Evolutionary conservation across 1,139 yeast species (phyloP), one percentile per base, ranked within the genome.

Genomic region (Ogataea hybrid): DNA sequence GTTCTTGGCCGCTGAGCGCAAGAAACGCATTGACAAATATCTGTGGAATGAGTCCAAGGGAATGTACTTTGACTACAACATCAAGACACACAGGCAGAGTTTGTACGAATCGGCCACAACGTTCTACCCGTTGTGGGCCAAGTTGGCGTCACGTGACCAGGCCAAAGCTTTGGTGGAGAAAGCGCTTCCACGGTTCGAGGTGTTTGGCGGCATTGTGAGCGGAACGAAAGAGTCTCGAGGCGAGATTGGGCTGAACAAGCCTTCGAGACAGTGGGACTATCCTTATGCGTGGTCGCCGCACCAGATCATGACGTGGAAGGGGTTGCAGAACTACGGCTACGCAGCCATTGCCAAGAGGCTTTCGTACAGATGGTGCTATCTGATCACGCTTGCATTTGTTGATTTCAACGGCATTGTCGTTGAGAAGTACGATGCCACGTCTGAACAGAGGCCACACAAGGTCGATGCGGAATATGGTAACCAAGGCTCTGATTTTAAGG

Each of bases 251-350:
- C 63, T 86, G 23, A 70, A 76, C 39, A 71, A 90, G 53, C 96
- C 96, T 18, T 80, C 86, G 25, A 76, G 97, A 63, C 98, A 92
- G 67, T 92, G 98, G 98, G 98, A 92, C 63, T 92, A 83, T 61
- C 98, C 98, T 6, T 88, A 71, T 59, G 98, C 97, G 5, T 92
- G 98, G 98, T 97, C 98, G 0, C 98, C 98, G 2, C 98, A 94
- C 62, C 98, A 92, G 63, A 87, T 92, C 16, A 67, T 92, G 42
- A 94, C 96, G 0, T 92, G 98, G 98, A 77, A 77, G 33, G 98
- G 97, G 0, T 70, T 92, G 30, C 59, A 63, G 25, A 77, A 82
- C 43, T 92, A 92, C 59, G 95, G 94, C 0, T 87, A 72, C 58
- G 67, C 64, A 4, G 80, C 75, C 3, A 77, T 76, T 18, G 83